phyloP scores from a whole-genome alignment of 768 basidiomycete genomes.

The Crepidotus variabilis region DNA sequence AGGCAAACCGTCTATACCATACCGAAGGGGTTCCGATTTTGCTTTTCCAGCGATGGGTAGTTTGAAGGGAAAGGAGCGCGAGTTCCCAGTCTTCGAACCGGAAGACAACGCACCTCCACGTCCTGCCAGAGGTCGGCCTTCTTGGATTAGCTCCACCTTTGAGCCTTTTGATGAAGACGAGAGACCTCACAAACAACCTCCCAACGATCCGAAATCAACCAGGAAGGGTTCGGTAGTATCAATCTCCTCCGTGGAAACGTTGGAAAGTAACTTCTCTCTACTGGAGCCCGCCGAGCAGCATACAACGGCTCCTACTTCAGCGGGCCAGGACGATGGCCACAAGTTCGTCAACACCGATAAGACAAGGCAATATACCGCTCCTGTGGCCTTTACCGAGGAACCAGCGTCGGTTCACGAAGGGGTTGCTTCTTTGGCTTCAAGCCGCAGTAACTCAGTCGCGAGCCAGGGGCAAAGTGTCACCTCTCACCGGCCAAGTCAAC shows the following conservation, averaged over 20 bases:
- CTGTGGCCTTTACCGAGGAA: neutral
- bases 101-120: conserved; percentile 1
- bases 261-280: neutral
- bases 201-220: neutral
- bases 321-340: neutral
- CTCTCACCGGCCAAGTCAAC: neutral
- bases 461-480: neutral
- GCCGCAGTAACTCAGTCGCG: neutral
- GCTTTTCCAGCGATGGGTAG: neutral
- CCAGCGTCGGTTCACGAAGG: neutral
- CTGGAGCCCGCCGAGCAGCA: neutral
- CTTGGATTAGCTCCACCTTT: neutral
- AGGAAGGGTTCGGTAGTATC: neutral
- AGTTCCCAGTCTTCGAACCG: conserved; percentile 1
- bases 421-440: neutral
- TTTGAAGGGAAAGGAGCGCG: neutral
- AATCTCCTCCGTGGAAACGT: conserved; percentile 1
- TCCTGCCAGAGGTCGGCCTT: neutral
- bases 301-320: neutral
- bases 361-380: neutral
- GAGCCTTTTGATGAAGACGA: conserved; percentile 2
- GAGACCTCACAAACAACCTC: neutral
- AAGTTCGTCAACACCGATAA: neutral
- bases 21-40: neutral
- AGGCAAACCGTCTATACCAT: neutral